Evolutionary conservation across 257 asterid species (phyloP), one percentile per base, ranked within the genome.

Genomic region (Fraxinus cuspidata): DNA sequence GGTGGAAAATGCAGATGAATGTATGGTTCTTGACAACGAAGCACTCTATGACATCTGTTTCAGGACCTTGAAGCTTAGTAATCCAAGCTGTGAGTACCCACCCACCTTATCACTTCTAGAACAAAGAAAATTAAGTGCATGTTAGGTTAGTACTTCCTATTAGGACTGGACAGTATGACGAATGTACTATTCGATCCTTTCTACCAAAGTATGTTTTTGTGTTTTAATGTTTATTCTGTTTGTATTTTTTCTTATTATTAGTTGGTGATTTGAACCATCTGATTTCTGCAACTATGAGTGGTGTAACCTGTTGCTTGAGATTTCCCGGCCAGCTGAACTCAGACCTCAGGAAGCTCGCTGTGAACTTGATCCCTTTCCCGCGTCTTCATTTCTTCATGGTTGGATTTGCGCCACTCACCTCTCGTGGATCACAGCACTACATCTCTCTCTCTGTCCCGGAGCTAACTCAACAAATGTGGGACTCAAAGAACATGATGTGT

Each of bases 341-440:
- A 2, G 97, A 92, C 58, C 87, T 92, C 38, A 73, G 97, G 80
- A 92, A 92, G 77, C 87, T 92, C 72, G 97, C 97, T 0, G 97
- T 92, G 79, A 92, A 92, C 80, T 75, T 92, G 84, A 92, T 92
- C 19, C 97, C 97, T 7, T 92, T 92, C 88, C 96, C 97, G 0
- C 97, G 96, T 76, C 97, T 92, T 77, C 97, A 92, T 81, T 92
- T 92, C 88, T 92, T 92, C 89, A 92, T 92, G 97, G 97, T 92
- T 74, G 97, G 97, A 3, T 92, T 92, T 23, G 96, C 97, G 3
- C 97, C 97, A 0, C 97, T 92, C 64, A 92, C 97, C 77, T 89
- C 97, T 51, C 96, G 93, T 51, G 97, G 97, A 4, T 92, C 96
- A n/a, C 96, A 92, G 88, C 91, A 90, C 67, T 90, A 90, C 87